phyloP scores from a whole-genome alignment of 805 yeast species.

The Candida endomychidarum region DNA sequence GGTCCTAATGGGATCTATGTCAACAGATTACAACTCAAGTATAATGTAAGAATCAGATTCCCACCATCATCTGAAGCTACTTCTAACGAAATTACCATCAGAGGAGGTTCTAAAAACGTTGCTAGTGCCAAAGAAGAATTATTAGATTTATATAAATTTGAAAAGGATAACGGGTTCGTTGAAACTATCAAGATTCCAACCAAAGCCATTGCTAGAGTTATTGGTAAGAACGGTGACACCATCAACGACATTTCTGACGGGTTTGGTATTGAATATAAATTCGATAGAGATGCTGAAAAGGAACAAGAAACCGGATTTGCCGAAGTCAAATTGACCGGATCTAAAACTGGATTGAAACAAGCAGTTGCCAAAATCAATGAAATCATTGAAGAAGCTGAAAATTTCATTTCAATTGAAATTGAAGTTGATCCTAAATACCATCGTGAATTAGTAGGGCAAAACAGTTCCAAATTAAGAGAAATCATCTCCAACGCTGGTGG shows the following conservation, averaged over 20 bases:
- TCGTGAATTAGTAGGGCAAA: constrained; percentile 73
- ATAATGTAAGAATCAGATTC: constrained; percentile 77
- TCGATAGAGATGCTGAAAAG: constrained; percentile 40
- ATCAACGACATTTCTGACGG: constrained; percentile 78
- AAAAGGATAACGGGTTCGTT: constrained; percentile 78
- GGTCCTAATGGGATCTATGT: constrained; percentile 83
- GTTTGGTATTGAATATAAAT: constrained; percentile 57
- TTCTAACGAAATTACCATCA: constrained; percentile 60
- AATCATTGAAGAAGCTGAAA: constrained; percentile 65
- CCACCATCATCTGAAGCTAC: constrained; percentile 39
- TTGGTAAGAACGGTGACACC: constrained; percentile 85
- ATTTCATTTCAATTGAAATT: constrained; percentile 55
- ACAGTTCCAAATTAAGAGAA: constrained; percentile 70
- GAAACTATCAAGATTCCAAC: constrained; percentile 65
- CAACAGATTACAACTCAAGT: constrained; percentile 82
- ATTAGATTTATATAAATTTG: constrained; percentile 78
- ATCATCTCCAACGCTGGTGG: constrained; percentile 78
- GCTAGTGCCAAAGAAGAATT: constrained; percentile 80
- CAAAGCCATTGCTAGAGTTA: constrained; percentile 76
- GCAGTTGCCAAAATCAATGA: constrained; percentile 64
- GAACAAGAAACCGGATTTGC: constrained; percentile 52
- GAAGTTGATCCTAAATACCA: constrained; percentile 74
- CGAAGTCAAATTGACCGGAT: constrained; percentile 73
- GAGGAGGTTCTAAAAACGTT: constrained; percentile 91
- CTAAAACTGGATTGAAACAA: constrained; percentile 68